Base-by-base conservation (phyloP, 805 yeast species). In the Ogataea angusta region DNA sequence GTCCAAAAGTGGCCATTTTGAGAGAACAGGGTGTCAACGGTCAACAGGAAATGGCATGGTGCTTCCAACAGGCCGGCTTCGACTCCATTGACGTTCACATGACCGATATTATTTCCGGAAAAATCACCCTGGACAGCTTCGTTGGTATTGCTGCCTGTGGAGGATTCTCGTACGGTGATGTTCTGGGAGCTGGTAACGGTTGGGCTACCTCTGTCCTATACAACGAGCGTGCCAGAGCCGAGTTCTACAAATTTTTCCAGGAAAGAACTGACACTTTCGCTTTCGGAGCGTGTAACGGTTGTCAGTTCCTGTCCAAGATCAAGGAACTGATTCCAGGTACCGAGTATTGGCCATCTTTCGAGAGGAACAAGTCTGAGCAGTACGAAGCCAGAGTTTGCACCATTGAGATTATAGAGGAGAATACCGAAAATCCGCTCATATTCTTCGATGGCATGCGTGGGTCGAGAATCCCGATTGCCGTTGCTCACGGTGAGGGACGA, bases 11-110 rank as follows among this genome's bases (percentile, higher is more conserved):
- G 51, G 99, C 98, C 29, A 89, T 93, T 42, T 72, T 93, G 57
- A 85, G 99, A 69, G 99, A 93, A 63, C 99, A 93, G 69, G 99
- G 99, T 69, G 96, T 93, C 41, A 93, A 93, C 64, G 95, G 97
- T 25, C 96, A 91, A 62, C 86, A 85, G 73, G 99, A 93, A 69
- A 90, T 93, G 97, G 97, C 98, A 2, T 90, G 95, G 87, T 78
- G 91, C 50, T 89, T 93, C 75, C 82, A 82, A 61, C 88, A 82
- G 63, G 96, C 98, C 25, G 99, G 99, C 0, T 93, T 93, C 64
- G 88, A 80, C 15, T 74, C 90, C n/a, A 78, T 86, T 45, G 99
- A 93, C 65, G 95, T 93, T 29, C 97, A 95, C 59, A 93, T 93
- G 99, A 78, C 95, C 15, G 99, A 93, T 62, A 76, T 93, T 44